Conservation (phyloP, 495 filamentous ascomycete species). For the Penicillium malachiteum region DNA sequence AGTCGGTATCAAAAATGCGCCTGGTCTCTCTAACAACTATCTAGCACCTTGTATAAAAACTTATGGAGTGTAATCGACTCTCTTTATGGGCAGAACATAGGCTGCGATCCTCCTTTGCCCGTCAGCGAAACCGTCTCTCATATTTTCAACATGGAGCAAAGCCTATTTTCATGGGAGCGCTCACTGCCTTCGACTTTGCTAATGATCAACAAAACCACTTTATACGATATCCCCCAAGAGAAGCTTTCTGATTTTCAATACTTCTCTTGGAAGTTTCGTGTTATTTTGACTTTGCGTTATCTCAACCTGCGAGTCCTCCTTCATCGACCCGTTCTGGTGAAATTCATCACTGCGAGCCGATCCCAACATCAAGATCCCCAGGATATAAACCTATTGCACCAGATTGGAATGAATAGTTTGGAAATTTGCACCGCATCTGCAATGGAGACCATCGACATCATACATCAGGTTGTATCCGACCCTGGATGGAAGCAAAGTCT, state of each 20-base stretch:
- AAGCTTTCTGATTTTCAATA: background rate
- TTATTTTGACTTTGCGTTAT: conserved; percentile 39
- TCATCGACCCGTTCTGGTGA: conserved; percentile 40
- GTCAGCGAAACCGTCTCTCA: conserved; percentile 16
- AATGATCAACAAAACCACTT: conserved; percentile 2
- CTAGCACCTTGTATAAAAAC: conserved; percentile 22
- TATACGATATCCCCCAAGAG: conserved; percentile 3
- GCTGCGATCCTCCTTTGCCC: conserved; percentile 18
- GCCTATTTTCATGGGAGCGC: conserved; percentile 19
- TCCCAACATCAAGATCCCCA: conserved; percentile 27
- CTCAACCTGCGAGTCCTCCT: conserved; percentile 36
- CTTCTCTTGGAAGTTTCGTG: conserved; percentile 22
- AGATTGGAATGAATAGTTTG: conserved; percentile 38
- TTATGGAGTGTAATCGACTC: conserved; percentile 35
- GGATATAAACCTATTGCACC: conserved; percentile 22
- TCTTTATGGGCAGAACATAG: conserved; percentile 42
- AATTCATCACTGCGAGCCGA: conserved; percentile 31
- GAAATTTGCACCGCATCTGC: conserved; percentile 37
- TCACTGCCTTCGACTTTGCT: conserved; percentile 11
- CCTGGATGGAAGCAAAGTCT: conserved; percentile 25
- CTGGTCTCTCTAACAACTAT: background rate
- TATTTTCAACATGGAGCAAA: conserved; percentile 18
- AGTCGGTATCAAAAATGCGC: conserved; percentile 2
- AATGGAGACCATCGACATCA: conserved; percentile 36
- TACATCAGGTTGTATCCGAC: conserved; percentile 27